Evolutionary conservation across 2,329 filamentous ascomycete species (phyloP).

Genomic region (Xylaria sp.): DNA sequence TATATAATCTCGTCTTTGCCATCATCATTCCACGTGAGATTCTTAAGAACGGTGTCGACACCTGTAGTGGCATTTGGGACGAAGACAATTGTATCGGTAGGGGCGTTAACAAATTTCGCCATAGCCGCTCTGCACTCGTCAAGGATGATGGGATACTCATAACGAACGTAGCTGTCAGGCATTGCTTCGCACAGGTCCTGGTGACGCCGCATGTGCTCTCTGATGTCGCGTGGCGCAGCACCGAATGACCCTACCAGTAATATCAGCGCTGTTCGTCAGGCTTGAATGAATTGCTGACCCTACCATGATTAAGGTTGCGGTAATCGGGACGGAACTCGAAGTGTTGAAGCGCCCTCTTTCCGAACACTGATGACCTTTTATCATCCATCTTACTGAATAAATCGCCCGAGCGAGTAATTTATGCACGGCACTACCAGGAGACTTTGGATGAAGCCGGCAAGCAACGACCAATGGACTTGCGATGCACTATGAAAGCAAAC

Average conservation of each 20-base stretch:
- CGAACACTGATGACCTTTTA: conserved; percentile 53
- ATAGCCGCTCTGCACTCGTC: conserved; percentile 73
- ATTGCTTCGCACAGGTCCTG: conserved; percentile 73
- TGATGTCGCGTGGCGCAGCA: conserved; percentile 73
- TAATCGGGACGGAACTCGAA: conserved; percentile 78
- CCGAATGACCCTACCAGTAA: conserved; percentile 77
- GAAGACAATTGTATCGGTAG: conserved; percentile 75
- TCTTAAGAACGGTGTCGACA: conserved; percentile 82
- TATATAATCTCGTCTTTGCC: conserved; percentile 83
- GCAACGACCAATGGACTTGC: neutral
- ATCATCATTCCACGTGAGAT: conserved; percentile 72
- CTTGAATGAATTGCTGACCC: conserved; percentile 24
- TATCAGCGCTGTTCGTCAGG: conserved; percentile 16
- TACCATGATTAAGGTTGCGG: conserved; percentile 83
- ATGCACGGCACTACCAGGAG: neutral
- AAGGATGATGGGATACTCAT: conserved; percentile 70
- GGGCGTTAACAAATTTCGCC: conserved; percentile 73
- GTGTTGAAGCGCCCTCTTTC: conserved; percentile 66
- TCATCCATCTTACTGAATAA: conserved; percentile 10
- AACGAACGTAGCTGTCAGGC: conserved; percentile 82
- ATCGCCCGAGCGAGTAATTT: neutral
- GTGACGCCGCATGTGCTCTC: conserved; percentile 68
- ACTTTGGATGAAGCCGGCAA: too few relatives aligned
- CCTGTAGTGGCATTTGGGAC: conserved; percentile 84
- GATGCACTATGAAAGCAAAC: neutral